Percentiles rank a stretch among this genome's conserved stretches.
Conservation (phyloP, 2,329 filamentous ascomycete genomes). For the Aspergillus transmontanensis region DNA sequence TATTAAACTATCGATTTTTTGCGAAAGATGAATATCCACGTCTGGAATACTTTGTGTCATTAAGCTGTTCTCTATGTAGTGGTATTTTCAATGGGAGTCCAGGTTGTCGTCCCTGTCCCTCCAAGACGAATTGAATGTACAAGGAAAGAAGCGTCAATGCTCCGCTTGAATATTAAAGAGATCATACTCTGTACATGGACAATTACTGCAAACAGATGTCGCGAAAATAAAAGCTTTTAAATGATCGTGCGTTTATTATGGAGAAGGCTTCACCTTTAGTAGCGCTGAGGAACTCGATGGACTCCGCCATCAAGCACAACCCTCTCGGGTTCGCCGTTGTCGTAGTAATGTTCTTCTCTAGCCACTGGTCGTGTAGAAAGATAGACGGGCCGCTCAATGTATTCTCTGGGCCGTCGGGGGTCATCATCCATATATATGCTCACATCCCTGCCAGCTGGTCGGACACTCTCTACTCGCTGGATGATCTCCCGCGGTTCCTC, state of each 20-base stretch:
- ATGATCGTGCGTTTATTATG: background rate
- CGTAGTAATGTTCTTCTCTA: conserved; percentile 41
- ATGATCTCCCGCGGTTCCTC: conserved; percentile 44
- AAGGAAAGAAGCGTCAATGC: background rate
- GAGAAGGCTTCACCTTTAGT: conserved; percentile 23
- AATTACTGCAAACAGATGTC: background rate
- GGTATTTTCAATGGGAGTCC: conserved; percentile 17
- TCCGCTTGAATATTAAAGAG: background rate
- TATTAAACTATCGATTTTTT: background rate
- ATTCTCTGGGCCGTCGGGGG: conserved; percentile 49
- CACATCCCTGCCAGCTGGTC: conserved; percentile 45
- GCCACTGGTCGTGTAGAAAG: conserved; percentile 36
- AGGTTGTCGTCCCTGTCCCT: background rate
- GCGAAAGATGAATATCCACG: background rate
- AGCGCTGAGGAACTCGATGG: conserved; percentile 37
- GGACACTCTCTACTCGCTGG: conserved; percentile 46
- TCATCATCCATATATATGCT: conserved; percentile 48
- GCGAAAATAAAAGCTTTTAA: background rate
- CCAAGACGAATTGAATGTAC: background rate
- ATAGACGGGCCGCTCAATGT: conserved; percentile 48
- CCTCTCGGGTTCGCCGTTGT: conserved; percentile 36
- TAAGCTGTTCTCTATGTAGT: conserved; percentile 9
- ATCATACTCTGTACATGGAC: background rate
- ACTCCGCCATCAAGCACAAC: conserved; percentile 34
- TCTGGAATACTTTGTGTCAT: background rate